Evolutionary conservation across 108 stramenopile species (phyloP), one percentile per base, ranked within the genome.

Genomic region (Ochromonas danica): DNA sequence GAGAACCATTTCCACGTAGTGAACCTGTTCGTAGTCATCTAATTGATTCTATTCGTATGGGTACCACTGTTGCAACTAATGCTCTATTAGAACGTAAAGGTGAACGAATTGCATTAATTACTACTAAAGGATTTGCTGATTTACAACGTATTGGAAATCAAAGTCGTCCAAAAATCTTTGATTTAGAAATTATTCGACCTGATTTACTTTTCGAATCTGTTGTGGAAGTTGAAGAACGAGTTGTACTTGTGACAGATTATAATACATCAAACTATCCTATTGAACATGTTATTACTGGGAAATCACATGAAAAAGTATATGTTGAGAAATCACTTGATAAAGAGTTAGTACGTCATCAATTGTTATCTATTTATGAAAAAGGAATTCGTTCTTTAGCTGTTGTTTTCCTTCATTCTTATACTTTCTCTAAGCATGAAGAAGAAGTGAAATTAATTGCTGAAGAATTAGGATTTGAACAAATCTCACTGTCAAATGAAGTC

Each of bases 81-180:
- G 98, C 96, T 0, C 81, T 99, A 71, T 81, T 99, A 71, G 98
- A 99, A 87, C 88, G 96, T 43, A 85, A 95, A 51, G 98, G 98
- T 14, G 94, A 92, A 60, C 81, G 88, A 0, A 92, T 90, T 91
- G 96, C 92, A 39, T 82, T 96, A 62, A 51, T 97, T 0, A 95
- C 90, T 60, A 97, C 98, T 43, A 81, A 85, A 43, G 96, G 96
- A 0, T 96, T 97, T 84, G 82, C 86, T 1, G 96, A 97, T 81
- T 85, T 96, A 71, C 81, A 96, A 51, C 85, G 91, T 77, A 97
- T 98, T 85, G 96, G 96, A 1, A 95, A 95, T 80, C 95, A 98
- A 84, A 84, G 93, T 1, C 90, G 98, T 27, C 92, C 92, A 0
- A 80, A 94, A 71, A 97, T 98, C 39, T 88, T 88, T 45, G 88